Conservation (phyloP, 2,329 filamentous ascomycete species). For the Pyricularia grisea region DNA sequence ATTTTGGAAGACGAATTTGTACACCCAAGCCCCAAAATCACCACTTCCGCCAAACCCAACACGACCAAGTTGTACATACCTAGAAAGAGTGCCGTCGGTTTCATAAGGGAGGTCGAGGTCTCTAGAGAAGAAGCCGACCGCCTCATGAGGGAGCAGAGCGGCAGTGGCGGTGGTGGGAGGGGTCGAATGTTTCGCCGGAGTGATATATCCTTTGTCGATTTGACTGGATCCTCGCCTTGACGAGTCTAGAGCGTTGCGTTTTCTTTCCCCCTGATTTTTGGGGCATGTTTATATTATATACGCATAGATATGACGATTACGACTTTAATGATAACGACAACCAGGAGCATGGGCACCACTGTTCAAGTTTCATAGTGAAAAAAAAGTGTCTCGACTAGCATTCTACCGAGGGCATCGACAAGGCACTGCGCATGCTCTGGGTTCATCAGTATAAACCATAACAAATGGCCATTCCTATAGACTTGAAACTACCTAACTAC, state of each 20-base stretch:
- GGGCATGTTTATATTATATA: neutral
- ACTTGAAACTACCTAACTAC: neutral
- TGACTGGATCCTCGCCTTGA: conserved; percentile 2
- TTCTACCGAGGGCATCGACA: too few species aligned
- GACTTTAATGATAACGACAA: neutral
- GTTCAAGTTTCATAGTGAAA: neutral
- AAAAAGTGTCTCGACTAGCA: neutral
- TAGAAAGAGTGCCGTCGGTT: conserved; percentile 16
- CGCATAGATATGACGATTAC: neutral
- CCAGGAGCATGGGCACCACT: neutral
- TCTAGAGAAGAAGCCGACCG: conserved; percentile 14
- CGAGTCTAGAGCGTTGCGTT: neutral
- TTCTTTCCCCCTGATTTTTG: neutral
- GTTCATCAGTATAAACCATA: neutral
- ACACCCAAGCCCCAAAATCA: neutral
- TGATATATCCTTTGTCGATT: conserved; percentile 1
- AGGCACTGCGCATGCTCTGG: neutral
- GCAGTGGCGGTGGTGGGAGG: neutral
- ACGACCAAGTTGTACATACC: conserved; percentile 16
- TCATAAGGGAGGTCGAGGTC: conserved; percentile 16
- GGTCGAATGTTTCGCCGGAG: conserved; percentile 2
- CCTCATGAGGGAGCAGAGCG: conserved; percentile 6
- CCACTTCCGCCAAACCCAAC: neutral
- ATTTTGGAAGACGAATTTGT: neutral
- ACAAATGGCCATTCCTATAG: neutral